phyloP scores from a whole-genome alignment of 148 eudicot genomes.

The Beta vulgaris region DNA sequence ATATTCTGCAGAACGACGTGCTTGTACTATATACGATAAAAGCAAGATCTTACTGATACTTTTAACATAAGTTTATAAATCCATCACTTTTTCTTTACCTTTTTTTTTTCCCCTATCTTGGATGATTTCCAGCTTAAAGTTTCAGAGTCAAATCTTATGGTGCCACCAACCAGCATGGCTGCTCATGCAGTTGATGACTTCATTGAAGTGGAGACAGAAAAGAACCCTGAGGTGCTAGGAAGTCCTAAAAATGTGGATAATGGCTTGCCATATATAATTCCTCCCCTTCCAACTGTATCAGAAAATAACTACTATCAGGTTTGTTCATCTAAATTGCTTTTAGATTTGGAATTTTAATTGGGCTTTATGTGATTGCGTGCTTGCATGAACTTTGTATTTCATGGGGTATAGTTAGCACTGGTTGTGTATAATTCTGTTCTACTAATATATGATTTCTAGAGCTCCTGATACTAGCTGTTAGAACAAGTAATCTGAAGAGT shows the following conservation, averaged over 20 bases:
- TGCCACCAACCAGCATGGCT: slow-evolving; percentile 80
- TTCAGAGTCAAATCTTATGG: slow-evolving; percentile 32
- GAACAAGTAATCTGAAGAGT: too few species aligned
- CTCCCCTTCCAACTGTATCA: slow-evolving; percentile 47
- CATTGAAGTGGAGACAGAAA: slow-evolving; percentile 45
- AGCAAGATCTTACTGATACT: background rate
- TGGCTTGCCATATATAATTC: slow-evolving; percentile 34
- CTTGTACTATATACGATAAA: background rate
- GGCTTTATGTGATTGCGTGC: background rate
- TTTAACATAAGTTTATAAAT: background rate
- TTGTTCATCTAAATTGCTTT: slow-evolving; percentile 4
- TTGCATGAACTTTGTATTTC: background rate
- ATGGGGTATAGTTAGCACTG: background rate
- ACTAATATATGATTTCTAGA: background rate
- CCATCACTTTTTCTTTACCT: background rate
- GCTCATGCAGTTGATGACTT: slow-evolving; percentile 68
- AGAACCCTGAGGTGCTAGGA: slow-evolving; percentile 34
- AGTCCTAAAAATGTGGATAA: slow-evolving; percentile 30
- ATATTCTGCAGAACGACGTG: background rate
- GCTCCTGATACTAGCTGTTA: background rate
- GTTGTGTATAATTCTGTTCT: background rate
- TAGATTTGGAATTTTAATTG: background rate
- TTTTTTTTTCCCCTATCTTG: background rate
- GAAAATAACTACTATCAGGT: slow-evolving; percentile 58
- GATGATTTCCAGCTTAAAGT: slow-evolving; percentile 34